phyloP scores from a whole-genome alignment of 352 stramenopile species.

The Aphanomyces euteiches region DNA sequence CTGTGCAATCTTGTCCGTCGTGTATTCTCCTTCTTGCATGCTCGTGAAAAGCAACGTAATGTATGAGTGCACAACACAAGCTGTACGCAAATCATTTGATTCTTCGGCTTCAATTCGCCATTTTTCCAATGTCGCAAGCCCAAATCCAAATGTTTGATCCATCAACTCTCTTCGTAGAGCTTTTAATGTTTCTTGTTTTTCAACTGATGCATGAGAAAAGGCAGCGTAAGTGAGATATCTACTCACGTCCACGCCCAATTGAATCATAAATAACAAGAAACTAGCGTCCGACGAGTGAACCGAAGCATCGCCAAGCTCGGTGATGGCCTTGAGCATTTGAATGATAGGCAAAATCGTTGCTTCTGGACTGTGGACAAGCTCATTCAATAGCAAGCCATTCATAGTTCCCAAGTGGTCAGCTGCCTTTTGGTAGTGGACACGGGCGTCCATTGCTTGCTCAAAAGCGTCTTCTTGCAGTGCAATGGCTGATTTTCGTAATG shows the following conservation, averaged over 20 bases:
- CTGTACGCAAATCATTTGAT: slow-evolving; percentile 69
- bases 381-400: slow-evolving; percentile 96
- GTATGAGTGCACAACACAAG: slow-evolving; percentile 85
- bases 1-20: slow-evolving; percentile 51
- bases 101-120: slow-evolving; percentile 70
- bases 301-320: slow-evolving; percentile 72
- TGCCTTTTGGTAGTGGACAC: slow-evolving; percentile 72
- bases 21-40: slow-evolving; percentile 66
- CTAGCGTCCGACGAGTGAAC: slow-evolving; percentile 78
- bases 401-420: slow-evolving; percentile 92
- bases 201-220: slow-evolving; percentile 45
- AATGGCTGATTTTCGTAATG: slow-evolving; percentile 76
- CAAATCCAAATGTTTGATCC: slow-evolving; percentile 67
- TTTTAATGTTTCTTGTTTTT: background rate
- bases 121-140: slow-evolving; percentile 62
- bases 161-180: slow-evolving; percentile 53
- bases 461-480: slow-evolving; percentile 77
- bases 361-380: slow-evolving; percentile 94
- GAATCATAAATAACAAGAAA: slow-evolving; percentile 87
- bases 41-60: slow-evolving; percentile 66
- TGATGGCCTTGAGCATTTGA: slow-evolving; percentile 79
- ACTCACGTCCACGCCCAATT: slow-evolving; percentile 71
- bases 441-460: slow-evolving; percentile 64
- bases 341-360: slow-evolving; percentile 67
- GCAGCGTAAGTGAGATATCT: slow-evolving; percentile 70